Base-by-base conservation (phyloP, 768 basidiomycete species). In the Lyophyllum shimeji region DNA sequence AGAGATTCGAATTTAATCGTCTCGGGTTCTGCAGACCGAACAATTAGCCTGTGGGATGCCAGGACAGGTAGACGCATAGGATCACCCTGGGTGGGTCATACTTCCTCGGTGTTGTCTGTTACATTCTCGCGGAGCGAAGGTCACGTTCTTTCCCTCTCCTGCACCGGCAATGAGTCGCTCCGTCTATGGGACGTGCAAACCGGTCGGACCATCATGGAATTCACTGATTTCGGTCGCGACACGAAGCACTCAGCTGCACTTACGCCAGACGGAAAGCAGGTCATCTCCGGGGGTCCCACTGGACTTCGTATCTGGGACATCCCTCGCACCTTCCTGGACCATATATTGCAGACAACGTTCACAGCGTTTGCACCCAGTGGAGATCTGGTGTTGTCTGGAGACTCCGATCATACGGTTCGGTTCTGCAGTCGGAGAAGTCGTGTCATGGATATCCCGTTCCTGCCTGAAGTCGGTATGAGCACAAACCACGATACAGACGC, bases 201-300 rank as follows among this genome's bases (percentile, higher is more conserved):
- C 5, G 53, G 45, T 1, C 21, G 27, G 7, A 21, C 23, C 4
- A 2, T 39, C 9, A 17, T n/a, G 11, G 8, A 6, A 7, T 54
- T 48, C 21, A 20, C 15, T 2, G 37, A 39, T 18, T 24, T 47
- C 7, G 40, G 1, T 29, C 5, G 29, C 13, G 18, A 42, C 1
- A 33, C 6, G 7, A 37, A 34, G 7, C 15, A 5, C 8, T 50
- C 49, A 7, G 34, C 21, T 29, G 52, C 29, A 1, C 40, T 52
- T 27, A 53, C 57, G 3, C 46, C 46, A 2, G 57, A 58, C 23
- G 34, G 57, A 9, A 49, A 40, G 9, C 39, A 9, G n/a, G n/a
- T 40, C 15, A n/a, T 40, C 39, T 40, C 39, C 9, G n/a, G 7
- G 11, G 37, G 31, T 12, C 12, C n/a, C 39, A 7, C 6, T 7